Percentiles rank a stretch among this genome's conserved stretches.
Evolutionary conservation across 441 rosid genomes (phyloP).

Genomic region (Eugenia klotzschiana): DNA sequence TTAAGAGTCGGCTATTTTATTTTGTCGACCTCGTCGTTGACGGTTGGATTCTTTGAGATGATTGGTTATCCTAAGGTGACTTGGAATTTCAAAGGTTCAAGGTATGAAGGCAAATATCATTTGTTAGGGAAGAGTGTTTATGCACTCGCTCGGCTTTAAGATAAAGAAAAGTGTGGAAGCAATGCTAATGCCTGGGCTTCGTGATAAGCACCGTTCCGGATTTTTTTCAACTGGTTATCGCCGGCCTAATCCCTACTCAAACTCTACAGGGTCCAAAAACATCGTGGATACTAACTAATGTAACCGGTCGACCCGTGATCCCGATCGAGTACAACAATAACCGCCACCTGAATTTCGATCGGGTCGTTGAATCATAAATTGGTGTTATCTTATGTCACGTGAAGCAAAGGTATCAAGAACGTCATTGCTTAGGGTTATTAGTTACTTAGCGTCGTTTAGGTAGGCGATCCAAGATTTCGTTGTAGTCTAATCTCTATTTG

Average conservation of each 20-base stretch:
- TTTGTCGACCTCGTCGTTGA: not conserved
- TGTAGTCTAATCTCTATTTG: no score
- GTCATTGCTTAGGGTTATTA: no score
- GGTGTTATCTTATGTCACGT: no score
- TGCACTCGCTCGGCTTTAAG: not conserved
- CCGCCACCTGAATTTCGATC: accelerated
- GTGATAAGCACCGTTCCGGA: not conserved
- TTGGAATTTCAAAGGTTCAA: not conserved
- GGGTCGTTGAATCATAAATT: not conserved
- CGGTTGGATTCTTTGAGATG: not conserved
- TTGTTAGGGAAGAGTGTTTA: not conserved
- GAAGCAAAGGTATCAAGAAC: no score
- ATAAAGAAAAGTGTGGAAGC: not conserved
- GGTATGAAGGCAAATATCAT: not conserved
- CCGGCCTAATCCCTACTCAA: not conserved
- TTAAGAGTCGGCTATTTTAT: not conserved
- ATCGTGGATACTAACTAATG: not conserved
- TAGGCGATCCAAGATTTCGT: not conserved
- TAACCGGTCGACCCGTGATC: not conserved
- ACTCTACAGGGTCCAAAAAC: not conserved
- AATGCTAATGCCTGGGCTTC: not conserved
- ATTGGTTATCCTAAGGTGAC: not conserved
- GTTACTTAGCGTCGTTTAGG: not conserved
- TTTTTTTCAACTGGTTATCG: not conserved
- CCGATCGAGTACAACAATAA: accelerated